Evolutionary conservation across 1,139 yeast genomes (phyloP).

Genomic region (Yarrowia galli): DNA sequence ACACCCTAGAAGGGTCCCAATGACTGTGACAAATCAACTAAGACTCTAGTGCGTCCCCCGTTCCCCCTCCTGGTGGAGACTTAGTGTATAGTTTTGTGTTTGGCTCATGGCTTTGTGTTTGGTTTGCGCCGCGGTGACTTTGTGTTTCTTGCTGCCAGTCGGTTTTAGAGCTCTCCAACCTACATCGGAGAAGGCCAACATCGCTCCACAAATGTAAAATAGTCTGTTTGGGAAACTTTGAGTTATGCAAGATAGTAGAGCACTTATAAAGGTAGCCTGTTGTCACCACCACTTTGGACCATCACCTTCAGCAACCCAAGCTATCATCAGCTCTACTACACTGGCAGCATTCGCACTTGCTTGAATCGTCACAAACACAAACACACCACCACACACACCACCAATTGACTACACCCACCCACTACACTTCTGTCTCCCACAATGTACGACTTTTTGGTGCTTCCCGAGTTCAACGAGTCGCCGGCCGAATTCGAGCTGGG

Average conservation of each 20-base stretch:
- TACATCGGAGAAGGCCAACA: conserved; percentile 10
- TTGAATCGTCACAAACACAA: background rate
- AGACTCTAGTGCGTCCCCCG: too few relatives aligned
- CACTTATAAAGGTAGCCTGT: conserved; percentile 20
- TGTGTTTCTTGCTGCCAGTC: background rate
- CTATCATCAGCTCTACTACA: too few relatives aligned
- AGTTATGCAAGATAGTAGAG: conserved; percentile 26
- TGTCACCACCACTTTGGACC: background rate
- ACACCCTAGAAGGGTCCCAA: too few relatives aligned
- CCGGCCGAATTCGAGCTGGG: background rate
- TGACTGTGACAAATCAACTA: too few relatives aligned
- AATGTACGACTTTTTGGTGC: conserved; percentile 30
- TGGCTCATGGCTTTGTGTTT: background rate
- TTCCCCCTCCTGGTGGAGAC: too few relatives aligned
- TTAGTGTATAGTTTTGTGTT: background rate
- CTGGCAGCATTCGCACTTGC: too few relatives aligned
- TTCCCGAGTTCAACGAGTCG: conserved; percentile 16
- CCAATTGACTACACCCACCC: too few relatives aligned
- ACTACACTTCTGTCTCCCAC: too few relatives aligned
- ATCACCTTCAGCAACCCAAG: too few relatives aligned
- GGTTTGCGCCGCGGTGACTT: too few relatives aligned
- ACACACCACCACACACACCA: background rate
- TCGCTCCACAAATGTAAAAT: conserved; percentile 32
- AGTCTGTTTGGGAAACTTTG: conserved; percentile 33
- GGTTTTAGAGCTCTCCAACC: background rate